These are phyloP conservation scores for Penicillium italicum DNA, from an alignment of 2,329 filamentous ascomycete genomes.

Conservation along the genomic window DNA sequence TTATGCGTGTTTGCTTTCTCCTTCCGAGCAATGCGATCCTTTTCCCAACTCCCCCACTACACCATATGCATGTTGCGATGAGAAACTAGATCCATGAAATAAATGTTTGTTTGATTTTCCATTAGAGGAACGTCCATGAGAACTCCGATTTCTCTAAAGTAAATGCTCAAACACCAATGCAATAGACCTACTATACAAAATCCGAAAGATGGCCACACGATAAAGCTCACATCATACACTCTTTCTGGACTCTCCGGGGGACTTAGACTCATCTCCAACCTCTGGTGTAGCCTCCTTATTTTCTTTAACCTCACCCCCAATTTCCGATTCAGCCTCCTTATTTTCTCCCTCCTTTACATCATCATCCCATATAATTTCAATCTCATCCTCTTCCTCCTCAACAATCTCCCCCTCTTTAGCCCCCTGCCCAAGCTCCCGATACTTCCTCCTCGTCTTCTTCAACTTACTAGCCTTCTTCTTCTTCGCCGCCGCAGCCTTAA, in stretches of 20 bases:
- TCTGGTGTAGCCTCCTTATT: neutral
- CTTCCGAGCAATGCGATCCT: neutral
- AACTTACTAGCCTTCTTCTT: constrained; percentile 44
- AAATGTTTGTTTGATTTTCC: constrained; percentile 8
- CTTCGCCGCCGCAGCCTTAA: constrained; percentile 83
- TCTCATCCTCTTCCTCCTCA: constrained; percentile 13
- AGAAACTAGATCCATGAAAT: constrained; percentile 11
- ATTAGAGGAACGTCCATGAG: neutral
- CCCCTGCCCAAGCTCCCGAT: constrained; percentile 37
- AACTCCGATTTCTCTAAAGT: neutral
- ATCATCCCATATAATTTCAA: constrained; percentile 8
- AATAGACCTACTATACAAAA: neutral
- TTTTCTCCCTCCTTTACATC: constrained; percentile 10
- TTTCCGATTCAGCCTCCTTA: neutral
- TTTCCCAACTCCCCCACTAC: neutral
- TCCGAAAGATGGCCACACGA: neutral
- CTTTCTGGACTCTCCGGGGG: neutral
- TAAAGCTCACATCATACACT: neutral
- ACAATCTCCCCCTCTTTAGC: constrained; percentile 19
- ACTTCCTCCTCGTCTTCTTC: constrained; percentile 47
- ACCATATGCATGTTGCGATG: constrained; percentile 10
- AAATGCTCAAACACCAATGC: neutral
- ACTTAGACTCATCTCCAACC: too few relatives aligned
- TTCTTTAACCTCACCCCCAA: neutral
- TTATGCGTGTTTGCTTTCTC: neutral